Evolutionary conservation across 2,329 filamentous ascomycete genomes (phyloP).

Genomic region (Chaetomium globosum): DNA sequence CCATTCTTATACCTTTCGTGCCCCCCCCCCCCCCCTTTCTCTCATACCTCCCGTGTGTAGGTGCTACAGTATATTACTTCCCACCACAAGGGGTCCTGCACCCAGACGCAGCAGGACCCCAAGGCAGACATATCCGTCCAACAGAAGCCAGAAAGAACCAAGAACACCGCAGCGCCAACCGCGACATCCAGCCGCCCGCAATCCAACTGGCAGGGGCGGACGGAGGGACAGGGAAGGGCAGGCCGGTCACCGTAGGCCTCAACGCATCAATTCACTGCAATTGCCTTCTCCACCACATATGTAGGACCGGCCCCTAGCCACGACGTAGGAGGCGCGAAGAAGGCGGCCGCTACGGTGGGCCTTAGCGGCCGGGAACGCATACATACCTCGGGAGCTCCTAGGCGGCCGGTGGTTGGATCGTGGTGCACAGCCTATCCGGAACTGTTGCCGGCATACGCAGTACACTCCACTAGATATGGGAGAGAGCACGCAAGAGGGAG

Average conservation of each 20-base stretch:
- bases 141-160: not conserved
- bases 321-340: not conserved
- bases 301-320: too few species aligned
- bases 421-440: not conserved
- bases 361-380: not conserved
- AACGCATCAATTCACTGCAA: not conserved
- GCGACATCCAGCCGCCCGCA: not conserved
- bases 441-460: not conserved
- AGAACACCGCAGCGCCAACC: not conserved
- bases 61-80: too few species aligned
- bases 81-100: not conserved
- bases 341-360: not conserved
- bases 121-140: not conserved
- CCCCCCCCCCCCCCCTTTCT: not conserved
- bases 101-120: not conserved
- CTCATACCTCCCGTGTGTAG: not conserved
- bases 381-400: not conserved
- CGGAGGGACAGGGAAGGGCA: not conserved
- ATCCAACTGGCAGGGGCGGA: not conserved
- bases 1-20: slow-evolving; percentile 3
- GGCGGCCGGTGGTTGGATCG: too few species aligned
- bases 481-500: not conserved
- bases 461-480: too few species aligned
- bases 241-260: not conserved
- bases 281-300: not conserved